Conservation (phyloP, 805 yeast species). For the Suhomyces kilbournensis region DNA sequence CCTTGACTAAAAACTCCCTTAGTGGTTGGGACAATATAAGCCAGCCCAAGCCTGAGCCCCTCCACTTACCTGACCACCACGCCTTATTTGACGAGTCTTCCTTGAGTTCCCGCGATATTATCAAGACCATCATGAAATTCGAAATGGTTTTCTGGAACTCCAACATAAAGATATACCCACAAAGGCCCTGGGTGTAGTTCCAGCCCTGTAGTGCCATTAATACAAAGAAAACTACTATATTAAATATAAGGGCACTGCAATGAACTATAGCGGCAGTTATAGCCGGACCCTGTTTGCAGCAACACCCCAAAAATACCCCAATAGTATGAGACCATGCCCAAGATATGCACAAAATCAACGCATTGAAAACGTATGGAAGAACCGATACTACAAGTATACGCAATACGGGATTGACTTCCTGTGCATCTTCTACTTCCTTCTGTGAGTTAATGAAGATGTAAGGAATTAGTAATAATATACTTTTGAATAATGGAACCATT, state of each 20-base stretch:
- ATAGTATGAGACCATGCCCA: constrained; percentile 35
- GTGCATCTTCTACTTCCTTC: constrained; percentile 59
- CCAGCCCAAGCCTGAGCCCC: constrained; percentile 36
- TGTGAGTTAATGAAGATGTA: constrained; percentile 83
- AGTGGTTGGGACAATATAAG: constrained; percentile 41
- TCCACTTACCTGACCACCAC: constrained; percentile 58
- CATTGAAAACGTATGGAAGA: constrained; percentile 47
- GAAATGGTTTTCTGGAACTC: constrained; percentile 36
- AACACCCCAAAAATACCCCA: constrained; percentile 34
- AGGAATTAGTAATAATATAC: constrained; percentile 45
- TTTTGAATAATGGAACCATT: background rate
- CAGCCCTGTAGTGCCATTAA: constrained; percentile 42
- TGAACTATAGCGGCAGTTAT: constrained; percentile 42
- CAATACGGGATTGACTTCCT: constrained; percentile 48
- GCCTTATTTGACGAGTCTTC: constrained; percentile 42
- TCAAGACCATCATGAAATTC: constrained; percentile 26
- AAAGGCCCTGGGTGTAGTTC: constrained; percentile 36
- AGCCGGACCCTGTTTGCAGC: constrained; percentile 32
- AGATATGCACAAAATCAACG: constrained; percentile 25
- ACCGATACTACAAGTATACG: constrained; percentile 55
- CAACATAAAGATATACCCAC: constrained; percentile 37
- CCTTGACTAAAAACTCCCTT: constrained; percentile 46
- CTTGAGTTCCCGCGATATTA: constrained; percentile 41
- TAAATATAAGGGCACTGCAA: constrained; percentile 28
- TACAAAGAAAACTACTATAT: constrained; percentile 33